Conservation (phyloP, 495 filamentous ascomycete genomes). For the Podospora tetraspora region DNA sequence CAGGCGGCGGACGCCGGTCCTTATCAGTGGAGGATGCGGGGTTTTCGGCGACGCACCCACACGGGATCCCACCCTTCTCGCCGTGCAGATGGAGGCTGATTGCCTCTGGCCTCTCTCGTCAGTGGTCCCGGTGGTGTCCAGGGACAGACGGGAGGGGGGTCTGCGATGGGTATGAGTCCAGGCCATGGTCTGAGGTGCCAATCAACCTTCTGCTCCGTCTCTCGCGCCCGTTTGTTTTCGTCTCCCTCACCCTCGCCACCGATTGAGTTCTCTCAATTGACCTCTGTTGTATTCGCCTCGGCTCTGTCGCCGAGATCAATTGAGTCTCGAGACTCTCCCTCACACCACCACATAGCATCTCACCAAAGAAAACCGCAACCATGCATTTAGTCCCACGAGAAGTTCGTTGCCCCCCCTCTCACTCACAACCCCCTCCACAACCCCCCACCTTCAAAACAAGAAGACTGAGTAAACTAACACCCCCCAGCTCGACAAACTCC, state of each 20-base stretch:
- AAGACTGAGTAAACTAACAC: background rate
- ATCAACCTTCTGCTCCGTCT: background rate
- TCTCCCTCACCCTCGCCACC: background rate
- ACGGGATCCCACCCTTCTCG: background rate
- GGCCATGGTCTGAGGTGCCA: background rate
- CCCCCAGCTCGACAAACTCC: constrained; percentile 86
- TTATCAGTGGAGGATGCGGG: constrained; percentile 18
- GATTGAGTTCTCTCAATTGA: background rate
- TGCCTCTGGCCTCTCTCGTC: background rate
- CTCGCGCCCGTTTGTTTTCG: background rate
- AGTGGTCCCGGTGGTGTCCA: background rate
- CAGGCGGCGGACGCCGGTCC: background rate
- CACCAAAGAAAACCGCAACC: background rate
- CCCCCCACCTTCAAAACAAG: too few species aligned
- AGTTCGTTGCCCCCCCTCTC: constrained; percentile 45
- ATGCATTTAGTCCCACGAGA: constrained; percentile 89
- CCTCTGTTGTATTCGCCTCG: background rate
- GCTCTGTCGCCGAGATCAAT: background rate
- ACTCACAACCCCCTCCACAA: background rate
- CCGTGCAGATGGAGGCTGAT: too few species aligned
- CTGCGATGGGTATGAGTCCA: background rate
- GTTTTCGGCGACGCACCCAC: constrained; percentile 7
- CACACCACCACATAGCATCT: background rate
- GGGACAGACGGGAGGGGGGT: background rate
- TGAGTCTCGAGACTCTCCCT: background rate